Evolutionary conservation across 345 rosid genomes (phyloP), one percentile per base, ranked within the genome.

Genomic region (Aquilaria sinensis): DNA sequence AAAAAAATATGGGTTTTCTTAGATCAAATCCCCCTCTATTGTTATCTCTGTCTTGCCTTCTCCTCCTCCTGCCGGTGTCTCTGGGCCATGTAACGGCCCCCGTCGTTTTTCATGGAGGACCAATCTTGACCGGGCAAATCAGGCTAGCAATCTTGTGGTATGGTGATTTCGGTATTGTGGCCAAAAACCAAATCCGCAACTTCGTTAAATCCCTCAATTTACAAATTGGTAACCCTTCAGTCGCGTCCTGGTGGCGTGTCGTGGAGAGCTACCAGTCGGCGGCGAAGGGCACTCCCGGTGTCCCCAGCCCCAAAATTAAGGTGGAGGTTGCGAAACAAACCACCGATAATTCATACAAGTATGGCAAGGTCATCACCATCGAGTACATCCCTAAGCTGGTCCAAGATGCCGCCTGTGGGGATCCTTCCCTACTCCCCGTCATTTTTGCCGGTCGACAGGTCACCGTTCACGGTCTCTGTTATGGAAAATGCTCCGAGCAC

Each of bases 401-500:
- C 0, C 55, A 70, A 1, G 70, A 69, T 14, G 85, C 77, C 0
- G 49, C 45, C 0, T 70, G 58, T 0, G 86, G 78, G 30, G 16
- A 60, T 41, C 69, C 83, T 0, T 60, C 70, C 16, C 29, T 76
- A 9, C 1, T 83, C 0, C 78, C 84, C 0, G 73, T 87, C 11
- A 56, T 90, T n/a, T 75, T 90, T 3, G 69, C 83, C 12, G 74
- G 78, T 1, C 65, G 71, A 5, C 72, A 77, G 14, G 90, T 85
- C 53, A 60, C 62, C 12, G 72, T 82, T 10, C 74, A 59, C 4
- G 82, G 80, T 0, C 63, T 87, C 31, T 90, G 95, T 81, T 53
- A 34, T 48, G 78, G 74, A 32, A 77, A 81, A 65, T 90, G 97
- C 75, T 62, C 83, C 13, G 15, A 30, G 0, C 80, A 82, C 31